Conservation (phyloP, 805 yeast genomes). For the Candida maris region DNA sequence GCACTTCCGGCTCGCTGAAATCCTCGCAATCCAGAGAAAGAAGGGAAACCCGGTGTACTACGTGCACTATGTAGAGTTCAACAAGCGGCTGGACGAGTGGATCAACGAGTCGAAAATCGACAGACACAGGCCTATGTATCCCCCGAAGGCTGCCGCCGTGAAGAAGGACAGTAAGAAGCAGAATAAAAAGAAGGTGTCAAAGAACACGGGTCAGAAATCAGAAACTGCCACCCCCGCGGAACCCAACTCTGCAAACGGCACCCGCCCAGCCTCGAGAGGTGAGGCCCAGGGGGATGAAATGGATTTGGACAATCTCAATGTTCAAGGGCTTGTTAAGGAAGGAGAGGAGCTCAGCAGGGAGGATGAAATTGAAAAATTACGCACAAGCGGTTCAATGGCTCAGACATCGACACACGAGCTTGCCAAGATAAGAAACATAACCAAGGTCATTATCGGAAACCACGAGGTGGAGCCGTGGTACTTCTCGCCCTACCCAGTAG, state of each 20-base stretch:
- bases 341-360: conserved; percentile 78
- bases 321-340: conserved; percentile 66
- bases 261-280: conserved; percentile 10
- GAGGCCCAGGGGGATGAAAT: conserved; percentile 53
- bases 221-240: conserved; percentile 11
- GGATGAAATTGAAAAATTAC: conserved; percentile 85
- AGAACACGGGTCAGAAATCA: conserved; percentile 7
- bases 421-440: conserved; percentile 83
- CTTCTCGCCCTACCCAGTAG: conserved; percentile 95
- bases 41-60: conserved; percentile 79
- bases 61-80: conserved; percentile 91
- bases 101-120: conserved; percentile 69
- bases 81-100: conserved; percentile 98
- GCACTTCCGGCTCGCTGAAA: conserved; percentile 78
- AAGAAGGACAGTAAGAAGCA: conserved; percentile 41
- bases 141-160: conserved; percentile 59
- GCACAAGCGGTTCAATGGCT: conserved; percentile 97
- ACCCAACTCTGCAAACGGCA: conserved; percentile 21
- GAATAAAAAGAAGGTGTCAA: conserved; percentile 31
- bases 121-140: conserved; percentile 60
- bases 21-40: conserved; percentile 68
- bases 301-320: conserved; percentile 82
- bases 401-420: conserved; percentile 80
- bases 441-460: conserved; percentile 77
- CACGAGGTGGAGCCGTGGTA: conserved; percentile 98